Conservation (phyloP, 352 stramenopile genomes). For the Pythium angustatum region DNA sequence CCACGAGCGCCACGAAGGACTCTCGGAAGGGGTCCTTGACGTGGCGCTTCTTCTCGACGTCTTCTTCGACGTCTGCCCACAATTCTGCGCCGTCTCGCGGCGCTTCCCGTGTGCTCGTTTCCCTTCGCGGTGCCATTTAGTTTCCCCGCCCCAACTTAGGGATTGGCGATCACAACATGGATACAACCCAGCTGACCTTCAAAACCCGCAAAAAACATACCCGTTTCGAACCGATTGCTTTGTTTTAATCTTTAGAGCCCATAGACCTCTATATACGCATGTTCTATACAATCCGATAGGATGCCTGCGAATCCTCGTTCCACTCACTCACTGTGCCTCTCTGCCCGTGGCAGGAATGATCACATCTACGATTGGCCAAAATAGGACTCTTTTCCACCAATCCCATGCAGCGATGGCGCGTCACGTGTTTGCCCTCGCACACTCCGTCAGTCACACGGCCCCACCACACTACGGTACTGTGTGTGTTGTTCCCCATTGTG, state of each 20-base stretch:
- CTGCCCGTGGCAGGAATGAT: neutral
- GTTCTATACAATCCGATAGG: neutral
- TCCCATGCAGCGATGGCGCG: neutral
- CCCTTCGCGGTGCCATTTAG: slow-evolving; percentile 26
- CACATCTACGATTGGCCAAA: neutral
- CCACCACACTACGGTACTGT: too few relatives aligned
- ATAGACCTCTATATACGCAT: too few relatives aligned
- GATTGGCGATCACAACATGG: slow-evolving; percentile 6
- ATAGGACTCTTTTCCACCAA: neutral
- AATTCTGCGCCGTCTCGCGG: slow-evolving; percentile 1
- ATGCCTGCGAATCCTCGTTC: neutral
- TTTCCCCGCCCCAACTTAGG: neutral
- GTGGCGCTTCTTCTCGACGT: slow-evolving; percentile 43
- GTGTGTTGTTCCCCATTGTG: neutral
- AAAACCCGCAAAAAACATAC: neutral
- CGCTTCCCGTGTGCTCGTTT: slow-evolving; percentile 14
- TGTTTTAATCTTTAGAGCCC: too few relatives aligned
- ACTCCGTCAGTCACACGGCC: neutral
- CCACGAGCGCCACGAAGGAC: slow-evolving; percentile 35
- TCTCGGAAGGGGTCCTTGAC: slow-evolving; percentile 40
- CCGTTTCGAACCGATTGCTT: neutral
- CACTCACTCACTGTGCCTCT: neutral
- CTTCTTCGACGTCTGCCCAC: slow-evolving; percentile 33
- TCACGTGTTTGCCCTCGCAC: neutral
- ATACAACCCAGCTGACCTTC: slow-evolving; percentile 2